Base-by-base conservation (phyloP, 257 asterid species). In the Solanum arcanum region DNA sequence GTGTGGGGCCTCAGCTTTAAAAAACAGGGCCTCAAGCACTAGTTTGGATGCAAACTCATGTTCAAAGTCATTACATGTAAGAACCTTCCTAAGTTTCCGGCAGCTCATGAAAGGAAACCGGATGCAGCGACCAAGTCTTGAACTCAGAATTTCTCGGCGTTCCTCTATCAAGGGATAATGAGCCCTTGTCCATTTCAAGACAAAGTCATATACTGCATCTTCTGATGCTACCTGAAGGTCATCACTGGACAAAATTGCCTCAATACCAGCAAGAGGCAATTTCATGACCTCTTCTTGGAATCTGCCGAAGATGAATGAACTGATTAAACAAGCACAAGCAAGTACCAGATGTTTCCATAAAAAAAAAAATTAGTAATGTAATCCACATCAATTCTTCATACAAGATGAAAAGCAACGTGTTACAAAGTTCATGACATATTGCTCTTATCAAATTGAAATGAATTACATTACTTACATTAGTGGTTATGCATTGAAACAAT, bases 171-270 rank as follows among this genome's bases (percentile, higher is more conserved):
- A 35, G 35, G 77, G 84, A 77, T 62, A 89, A 29, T 89, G 89
- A 20, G 89, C 56, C 83, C 88, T 46, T 41, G 91, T 72, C 88
- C 89, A 89, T 80, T 84, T 89, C 88, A 89, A 66, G n/a, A 86
- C 86, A 47, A 89, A 75, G 86, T 89, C 89, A 68, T 83, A 89
- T 33, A 89, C 88, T 4, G 89, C 89, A 77, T 89, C 89, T 72
- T 89, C 91, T 14, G 91, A 87, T 68, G 89, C 88, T 60, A 89
- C 89, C 81, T 83, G 91, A 64, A 89, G 91, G 68, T 87, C 88
- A 77, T 89, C 88, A 59, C 89, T 89, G 3, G 89, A 85, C 74
- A 89, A 42, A 77, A 89, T 85, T 84, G 91, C 89, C 77, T 87
- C 91, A 52, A 89, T 78, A 25, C 91, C 91, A 74, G 89, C 88